Percentiles rank a stretch among this genome's conserved stretches.
phyloP scores from a whole-genome alignment of 2,329 filamentous ascomycete genomes.

The Aspergillus floridensis region DNA sequence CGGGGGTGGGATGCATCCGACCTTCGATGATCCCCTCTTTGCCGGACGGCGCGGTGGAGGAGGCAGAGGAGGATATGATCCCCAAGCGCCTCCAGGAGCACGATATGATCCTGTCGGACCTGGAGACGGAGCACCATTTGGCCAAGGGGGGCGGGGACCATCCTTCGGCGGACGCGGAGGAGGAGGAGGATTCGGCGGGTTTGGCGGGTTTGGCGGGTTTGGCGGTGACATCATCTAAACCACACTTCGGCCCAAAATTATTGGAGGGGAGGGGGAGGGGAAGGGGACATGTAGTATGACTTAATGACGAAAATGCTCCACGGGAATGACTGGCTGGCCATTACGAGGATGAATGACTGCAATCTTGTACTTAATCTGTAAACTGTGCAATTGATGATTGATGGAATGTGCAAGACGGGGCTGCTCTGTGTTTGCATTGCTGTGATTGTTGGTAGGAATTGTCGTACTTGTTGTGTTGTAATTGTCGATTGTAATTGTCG shows the following conservation, averaged over 20 bases:
- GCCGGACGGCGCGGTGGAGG: constrained; percentile 53
- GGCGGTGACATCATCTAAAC: constrained; percentile 43
- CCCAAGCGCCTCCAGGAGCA: constrained; percentile 80
- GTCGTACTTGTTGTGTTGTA: too few species aligned
- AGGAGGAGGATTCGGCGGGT: too few species aligned
- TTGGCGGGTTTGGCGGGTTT: constrained; percentile 49
- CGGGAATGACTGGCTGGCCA: too few species aligned
- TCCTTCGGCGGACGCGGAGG: constrained; percentile 33
- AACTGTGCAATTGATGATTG: too few species aligned
- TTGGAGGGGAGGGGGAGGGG: background rate
- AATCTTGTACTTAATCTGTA: too few species aligned
- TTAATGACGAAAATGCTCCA: background rate
- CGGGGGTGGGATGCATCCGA: constrained; percentile 92
- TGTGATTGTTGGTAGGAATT: too few species aligned
- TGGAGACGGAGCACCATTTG: constrained; percentile 53
- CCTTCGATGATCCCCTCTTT: constrained; percentile 88
- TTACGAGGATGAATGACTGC: too few species aligned
- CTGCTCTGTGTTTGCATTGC: too few species aligned
- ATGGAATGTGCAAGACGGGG: background rate
- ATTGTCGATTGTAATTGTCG: too few species aligned
- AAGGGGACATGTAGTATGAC: background rate
- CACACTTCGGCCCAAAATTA: background rate
- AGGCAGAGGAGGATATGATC: constrained; percentile 56
- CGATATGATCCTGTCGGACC: constrained; percentile 86
- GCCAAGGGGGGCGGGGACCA: constrained; percentile 30